These are phyloP conservation scores for Raffaelea deltoideospora DNA, from an alignment of 2,329 filamentous ascomycete genomes.

Conservation along the genomic window DNA sequence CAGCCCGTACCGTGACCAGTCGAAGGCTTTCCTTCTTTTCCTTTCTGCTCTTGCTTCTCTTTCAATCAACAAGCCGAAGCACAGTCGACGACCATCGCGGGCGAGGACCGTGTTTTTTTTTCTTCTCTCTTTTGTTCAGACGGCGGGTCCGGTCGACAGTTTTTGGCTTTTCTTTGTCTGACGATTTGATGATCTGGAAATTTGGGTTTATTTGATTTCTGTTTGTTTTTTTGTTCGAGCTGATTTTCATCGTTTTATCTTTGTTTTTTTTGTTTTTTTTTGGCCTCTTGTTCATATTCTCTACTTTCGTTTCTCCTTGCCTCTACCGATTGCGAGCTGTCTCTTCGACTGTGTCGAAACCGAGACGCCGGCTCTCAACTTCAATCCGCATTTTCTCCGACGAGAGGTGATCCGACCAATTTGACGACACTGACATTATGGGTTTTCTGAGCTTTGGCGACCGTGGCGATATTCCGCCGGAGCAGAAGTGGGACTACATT, in stretches of 20 bases:
- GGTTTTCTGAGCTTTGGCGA: conserved; percentile 46
- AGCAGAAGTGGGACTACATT: conserved; percentile 93
- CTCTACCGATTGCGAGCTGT: neutral
- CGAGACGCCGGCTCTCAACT: neutral
- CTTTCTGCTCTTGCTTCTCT: too few relatives aligned
- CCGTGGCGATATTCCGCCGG: conserved; percentile 51
- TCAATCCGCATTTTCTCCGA: neutral
- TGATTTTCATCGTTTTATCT: neutral
- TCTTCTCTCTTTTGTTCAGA: too few relatives aligned
- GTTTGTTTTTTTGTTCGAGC: neutral
- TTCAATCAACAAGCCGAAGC: too few relatives aligned
- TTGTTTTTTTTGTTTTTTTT: neutral
- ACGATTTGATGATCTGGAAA: neutral
- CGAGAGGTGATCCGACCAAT: neutral
- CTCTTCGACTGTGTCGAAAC: conserved; percentile 1
- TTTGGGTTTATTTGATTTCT: too few relatives aligned
- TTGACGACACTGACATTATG: conserved; percentile 31
- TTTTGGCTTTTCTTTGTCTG: neutral
- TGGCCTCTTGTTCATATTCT: neutral
- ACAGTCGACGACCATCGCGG: too few relatives aligned
- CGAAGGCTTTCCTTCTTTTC: too few relatives aligned
- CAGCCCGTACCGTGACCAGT: too few relatives aligned
- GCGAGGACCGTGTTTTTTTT: too few relatives aligned
- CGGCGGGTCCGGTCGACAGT: too few relatives aligned
- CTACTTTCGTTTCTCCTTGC: neutral